These are phyloP conservation scores for Glomus cerebriforme DNA, from an alignment of 192 early-diverging fungal species.

Conservation along the genomic window DNA sequence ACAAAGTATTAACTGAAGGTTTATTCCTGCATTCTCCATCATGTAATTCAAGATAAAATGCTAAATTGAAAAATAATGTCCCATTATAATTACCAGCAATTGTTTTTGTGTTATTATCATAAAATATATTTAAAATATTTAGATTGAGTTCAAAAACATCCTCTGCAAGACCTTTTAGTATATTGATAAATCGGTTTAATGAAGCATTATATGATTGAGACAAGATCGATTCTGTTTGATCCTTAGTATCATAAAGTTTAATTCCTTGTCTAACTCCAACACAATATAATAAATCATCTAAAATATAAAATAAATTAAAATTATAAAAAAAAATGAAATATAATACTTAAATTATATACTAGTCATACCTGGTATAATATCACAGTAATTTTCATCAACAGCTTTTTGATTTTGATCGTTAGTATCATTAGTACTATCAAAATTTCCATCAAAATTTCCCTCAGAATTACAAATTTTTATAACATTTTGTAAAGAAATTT, in stretches of 20 bases:
- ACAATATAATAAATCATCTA: slow-evolving; percentile 42
- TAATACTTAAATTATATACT: too few species aligned
- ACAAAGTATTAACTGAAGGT: slow-evolving; percentile 40
- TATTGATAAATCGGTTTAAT: slow-evolving; percentile 42
- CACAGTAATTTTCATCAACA: slow-evolving; percentile 51
- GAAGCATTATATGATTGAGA: slow-evolving; percentile 39
- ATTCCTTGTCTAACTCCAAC: slow-evolving; percentile 40
- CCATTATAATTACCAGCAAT: slow-evolving; percentile 81
- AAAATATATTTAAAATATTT: slow-evolving; percentile 72
- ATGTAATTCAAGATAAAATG: slow-evolving; percentile 75
- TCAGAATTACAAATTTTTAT: slow-evolving; percentile 40
- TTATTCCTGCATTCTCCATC: slow-evolving; percentile 37
- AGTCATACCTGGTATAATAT: slow-evolving; percentile 50
- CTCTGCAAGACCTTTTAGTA: slow-evolving; percentile 46
- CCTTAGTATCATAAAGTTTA: slow-evolving; percentile 33
- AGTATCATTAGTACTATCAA: slow-evolving; percentile 29
- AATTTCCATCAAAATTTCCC: slow-evolving; percentile 6
- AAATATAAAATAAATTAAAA: too few species aligned
- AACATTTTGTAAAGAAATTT: slow-evolving; percentile 9
- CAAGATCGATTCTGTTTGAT: slow-evolving; percentile 41
- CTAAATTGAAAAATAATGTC: slow-evolving; percentile 80
- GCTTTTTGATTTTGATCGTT: slow-evolving; percentile 29
- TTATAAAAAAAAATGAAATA: too few species aligned
- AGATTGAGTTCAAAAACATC: slow-evolving; percentile 67
- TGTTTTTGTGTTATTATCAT: slow-evolving; percentile 60